Base-by-base conservation (phyloP, 164 flowering plant genomes). In the Nymphaea colorata region DNA sequence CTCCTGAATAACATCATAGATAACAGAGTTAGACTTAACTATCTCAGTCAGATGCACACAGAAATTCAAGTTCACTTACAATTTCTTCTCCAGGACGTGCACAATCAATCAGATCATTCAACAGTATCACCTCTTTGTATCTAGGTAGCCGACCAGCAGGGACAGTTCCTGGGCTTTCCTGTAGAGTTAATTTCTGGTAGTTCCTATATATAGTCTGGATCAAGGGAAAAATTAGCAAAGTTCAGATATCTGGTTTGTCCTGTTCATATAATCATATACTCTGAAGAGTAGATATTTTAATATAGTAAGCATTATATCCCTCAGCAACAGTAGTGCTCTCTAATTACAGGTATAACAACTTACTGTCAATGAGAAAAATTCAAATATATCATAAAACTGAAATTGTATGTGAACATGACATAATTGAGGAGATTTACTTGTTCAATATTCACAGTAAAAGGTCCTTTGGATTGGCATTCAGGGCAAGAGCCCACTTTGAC, bases 71-170 rank as follows among this genome's bases (percentile, higher is more conserved):
- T 51, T 8, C 8, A 36, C 25, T 25, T 84, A 91, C 96, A 77
- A 94, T 91, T 71, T 94, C 96, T 87, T 94, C 98, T 43, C 98
- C 98, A 15, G 98, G 97, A 42, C 97, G 95, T n/a, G 96, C 98
- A 83, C 92, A 94, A 70, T 94, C 98, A 69, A 94, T 94, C 16
- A 94, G 84, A 78, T 94, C 98, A 79, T 94, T 94, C 77, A 94
- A 72, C 71, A 94, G 82, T 78, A 94, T 94, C 79, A 94, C 97
- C 86, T 94, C 96, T 79, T 94, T 94, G 85, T 87, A 83, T 82
- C 98, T 83, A n/a, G 98, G 98, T 77, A 92, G 94, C 45, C 98
- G 83, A 68, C 98, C 98, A 43, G 96, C 96, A 5, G 98, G 98
- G 17, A 92, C 96, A 66, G 86, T 90, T 72, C 98, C 96, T 10